A percentile compares a stretch with the other conserved stretches of the same genome.
Conservation (phyloP, 2,329 filamentous ascomycete genomes). For the Fusarium sp. region DNA sequence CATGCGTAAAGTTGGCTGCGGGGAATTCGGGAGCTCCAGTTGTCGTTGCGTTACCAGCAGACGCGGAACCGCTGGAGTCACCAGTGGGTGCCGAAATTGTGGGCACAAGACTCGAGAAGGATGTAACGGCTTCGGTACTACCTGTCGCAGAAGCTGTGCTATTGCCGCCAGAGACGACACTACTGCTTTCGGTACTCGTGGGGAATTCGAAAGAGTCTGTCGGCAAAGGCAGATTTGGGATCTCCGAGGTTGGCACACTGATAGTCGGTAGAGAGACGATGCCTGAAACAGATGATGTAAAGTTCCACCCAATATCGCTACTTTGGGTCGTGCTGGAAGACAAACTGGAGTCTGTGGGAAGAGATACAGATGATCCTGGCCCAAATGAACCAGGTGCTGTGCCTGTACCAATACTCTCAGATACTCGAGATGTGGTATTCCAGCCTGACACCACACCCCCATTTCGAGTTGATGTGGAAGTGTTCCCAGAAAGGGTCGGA, state of each 20-base stretch:
- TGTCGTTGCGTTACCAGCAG: conserved; percentile 24
- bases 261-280: conserved; percentile 19
- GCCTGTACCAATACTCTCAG: not conserved
- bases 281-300: conserved; percentile 15
- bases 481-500: not conserved
- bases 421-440: not conserved
- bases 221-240: conserved; percentile 1
- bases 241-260: conserved; percentile 16
- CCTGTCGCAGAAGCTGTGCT: not conserved
- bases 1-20: conserved; percentile 50
- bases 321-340: not conserved
- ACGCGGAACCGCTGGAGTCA: conserved; percentile 14
- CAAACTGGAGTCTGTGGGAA: not conserved
- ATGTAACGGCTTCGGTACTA: conserved; percentile 21
- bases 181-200: conserved; percentile 1
- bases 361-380: not conserved
- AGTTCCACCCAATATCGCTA: not conserved
- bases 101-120: conserved; percentile 23
- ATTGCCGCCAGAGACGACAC: not conserved
- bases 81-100: conserved; percentile 1
- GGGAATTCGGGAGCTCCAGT: conserved; percentile 34
- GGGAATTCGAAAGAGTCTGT: not conserved
- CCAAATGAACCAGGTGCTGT: not conserved
- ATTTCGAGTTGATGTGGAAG: not conserved
- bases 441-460: not conserved